phyloP scores from a whole-genome alignment of 169 alveolate genomes.

The Plasmodium malariae region DNA sequence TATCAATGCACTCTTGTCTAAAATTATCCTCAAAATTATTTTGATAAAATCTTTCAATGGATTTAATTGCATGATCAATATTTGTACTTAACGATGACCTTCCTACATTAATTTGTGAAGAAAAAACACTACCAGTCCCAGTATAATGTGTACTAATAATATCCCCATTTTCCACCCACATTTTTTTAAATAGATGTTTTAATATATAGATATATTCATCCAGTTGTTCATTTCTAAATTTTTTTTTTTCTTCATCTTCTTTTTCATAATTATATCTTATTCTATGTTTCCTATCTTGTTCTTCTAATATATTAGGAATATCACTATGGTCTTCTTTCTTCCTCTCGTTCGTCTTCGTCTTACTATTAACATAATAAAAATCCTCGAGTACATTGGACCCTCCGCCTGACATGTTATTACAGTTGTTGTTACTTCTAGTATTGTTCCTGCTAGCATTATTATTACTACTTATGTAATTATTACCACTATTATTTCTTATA shows the following conservation, averaged over 20 bases:
- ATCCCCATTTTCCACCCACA: slow-evolving; percentile 97
- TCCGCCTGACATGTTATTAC: too few species aligned
- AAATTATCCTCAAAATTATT: slow-evolving; percentile 90
- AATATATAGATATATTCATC: slow-evolving; percentile 69
- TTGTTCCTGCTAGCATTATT: too few species aligned
- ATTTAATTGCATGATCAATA: slow-evolving; percentile 89
- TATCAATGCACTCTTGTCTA: slow-evolving; percentile 91
- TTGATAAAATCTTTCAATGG: slow-evolving; percentile 89
- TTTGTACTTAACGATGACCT: slow-evolving; percentile 90
- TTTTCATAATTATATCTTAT: slow-evolving; percentile 4
- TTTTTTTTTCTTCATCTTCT: slow-evolving; percentile 5
- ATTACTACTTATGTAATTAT: too few species aligned
- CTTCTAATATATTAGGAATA: slow-evolving; percentile 8
- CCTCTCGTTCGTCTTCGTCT: background rate
- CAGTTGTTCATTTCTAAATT: slow-evolving; percentile 18
- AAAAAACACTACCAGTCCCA: slow-evolving; percentile 95
- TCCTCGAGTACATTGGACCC: slow-evolving; percentile 15
- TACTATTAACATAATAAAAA: slow-evolving; percentile 15
- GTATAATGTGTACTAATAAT: slow-evolving; percentile 92
- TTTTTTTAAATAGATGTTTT: slow-evolving; percentile 86
- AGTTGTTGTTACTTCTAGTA: too few species aligned
- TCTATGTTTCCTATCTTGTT: slow-evolving; percentile 22
- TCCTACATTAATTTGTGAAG: slow-evolving; percentile 93
- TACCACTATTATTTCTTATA: too few species aligned
- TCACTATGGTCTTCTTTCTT: background rate